These are phyloP conservation scores for Mycosphaerella sp. DNA, from an alignment of 2,329 filamentous ascomycete species.

Conservation along the genomic window DNA sequence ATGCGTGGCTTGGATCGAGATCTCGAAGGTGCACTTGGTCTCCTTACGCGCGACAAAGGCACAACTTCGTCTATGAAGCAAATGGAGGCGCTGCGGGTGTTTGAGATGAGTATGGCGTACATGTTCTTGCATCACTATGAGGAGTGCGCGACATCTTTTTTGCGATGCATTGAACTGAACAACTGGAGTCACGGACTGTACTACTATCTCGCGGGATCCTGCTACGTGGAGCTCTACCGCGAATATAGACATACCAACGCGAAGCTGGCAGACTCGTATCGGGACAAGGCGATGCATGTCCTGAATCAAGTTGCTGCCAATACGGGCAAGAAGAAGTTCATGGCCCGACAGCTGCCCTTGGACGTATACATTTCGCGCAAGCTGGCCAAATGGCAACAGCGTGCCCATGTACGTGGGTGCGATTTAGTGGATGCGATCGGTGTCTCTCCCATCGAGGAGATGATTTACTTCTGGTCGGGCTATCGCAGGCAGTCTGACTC, in stretches of 20 bases:
- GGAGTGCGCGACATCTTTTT: conserved; percentile 66
- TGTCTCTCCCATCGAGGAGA: conserved; percentile 75
- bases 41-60: conserved; percentile 37
- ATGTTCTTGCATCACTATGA: conserved; percentile 76
- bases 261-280: conserved; percentile 44
- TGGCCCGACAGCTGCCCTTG: conserved; percentile 83
- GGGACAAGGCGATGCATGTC: conserved; percentile 55
- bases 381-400: conserved; percentile 77
- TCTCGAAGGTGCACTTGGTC: conserved; percentile 59
- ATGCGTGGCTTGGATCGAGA: conserved; percentile 62
- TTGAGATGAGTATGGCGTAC: conserved; percentile 71
- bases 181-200: conserved; percentile 89
- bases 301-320: conserved; percentile 65
- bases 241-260: conserved; percentile 43
- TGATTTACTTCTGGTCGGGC: conserved; percentile 92
- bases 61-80: conserved; percentile 68
- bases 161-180: conserved; percentile 66
- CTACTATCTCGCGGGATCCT: conserved; percentile 75
- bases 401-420: conserved; percentile 60
- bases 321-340: conserved; percentile 80
- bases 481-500: conserved; percentile 66
- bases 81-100: conserved; percentile 75
- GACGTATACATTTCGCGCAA: conserved; percentile 81
- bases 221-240: conserved; percentile 77
- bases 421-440: conserved; percentile 75